These are phyloP conservation scores for Trichoderma sp. DNA, from an alignment of 2,329 filamentous ascomycete genomes.

Conservation along the genomic window DNA sequence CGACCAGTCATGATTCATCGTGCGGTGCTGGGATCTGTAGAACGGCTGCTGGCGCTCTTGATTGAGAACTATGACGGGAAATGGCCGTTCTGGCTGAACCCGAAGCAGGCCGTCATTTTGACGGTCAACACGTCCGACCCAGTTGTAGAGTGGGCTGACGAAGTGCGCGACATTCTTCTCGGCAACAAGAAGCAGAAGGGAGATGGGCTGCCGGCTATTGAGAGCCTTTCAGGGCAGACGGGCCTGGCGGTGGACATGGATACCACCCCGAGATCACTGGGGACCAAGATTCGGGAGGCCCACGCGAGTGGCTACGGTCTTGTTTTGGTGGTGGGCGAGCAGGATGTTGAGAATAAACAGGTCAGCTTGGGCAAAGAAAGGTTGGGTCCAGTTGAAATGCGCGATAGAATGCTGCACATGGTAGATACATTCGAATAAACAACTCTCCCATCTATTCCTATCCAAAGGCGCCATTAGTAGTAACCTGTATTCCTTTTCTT, in stretches of 20 bases:
- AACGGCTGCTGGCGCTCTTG: slow-evolving; percentile 81
- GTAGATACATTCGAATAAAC: slow-evolving; percentile 53
- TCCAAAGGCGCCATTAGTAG: slow-evolving; percentile 1
- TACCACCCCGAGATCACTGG: slow-evolving; percentile 62
- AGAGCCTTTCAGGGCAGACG: slow-evolving; percentile 59
- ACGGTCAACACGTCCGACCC: slow-evolving; percentile 67
- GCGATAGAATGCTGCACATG: slow-evolving; percentile 50
- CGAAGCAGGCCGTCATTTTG: slow-evolving; percentile 74
- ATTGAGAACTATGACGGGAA: slow-evolving; percentile 81
- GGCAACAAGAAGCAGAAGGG: slow-evolving; percentile 45
- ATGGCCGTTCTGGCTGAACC: slow-evolving; percentile 90
- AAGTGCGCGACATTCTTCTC: slow-evolving; percentile 54
- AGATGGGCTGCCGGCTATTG: slow-evolving; percentile 42
- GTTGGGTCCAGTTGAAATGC: slow-evolving; percentile 51
- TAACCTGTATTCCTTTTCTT: neutral
- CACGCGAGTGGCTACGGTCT: slow-evolving; percentile 72
- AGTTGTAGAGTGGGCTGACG: slow-evolving; percentile 55
- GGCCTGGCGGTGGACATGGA: slow-evolving; percentile 72
- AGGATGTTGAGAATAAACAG: slow-evolving; percentile 62
- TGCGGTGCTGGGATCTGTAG: slow-evolving; percentile 81
- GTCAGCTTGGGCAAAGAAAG: slow-evolving; percentile 51
- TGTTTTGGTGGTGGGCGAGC: slow-evolving; percentile 72
- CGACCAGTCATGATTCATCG: slow-evolving; percentile 81
- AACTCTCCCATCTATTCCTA: slow-evolving; percentile 19
- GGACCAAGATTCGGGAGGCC: slow-evolving; percentile 74